These are phyloP conservation scores for Saksenaea vasiformis DNA, from an alignment of 371 early-diverging fungal species.

Conservation along the genomic window DNA sequence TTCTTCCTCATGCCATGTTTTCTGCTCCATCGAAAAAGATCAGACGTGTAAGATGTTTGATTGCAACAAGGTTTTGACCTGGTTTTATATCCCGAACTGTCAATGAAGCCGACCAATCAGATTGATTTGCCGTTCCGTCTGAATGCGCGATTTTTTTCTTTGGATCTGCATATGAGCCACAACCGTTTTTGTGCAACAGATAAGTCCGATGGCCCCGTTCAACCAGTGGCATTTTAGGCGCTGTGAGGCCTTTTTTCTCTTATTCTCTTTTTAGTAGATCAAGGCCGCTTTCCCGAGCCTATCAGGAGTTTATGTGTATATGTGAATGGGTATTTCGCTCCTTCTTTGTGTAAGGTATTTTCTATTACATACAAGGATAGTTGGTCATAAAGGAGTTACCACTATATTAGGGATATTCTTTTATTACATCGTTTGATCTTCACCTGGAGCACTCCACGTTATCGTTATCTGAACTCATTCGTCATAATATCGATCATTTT, in stretches of 20 bases:
- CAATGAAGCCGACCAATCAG: neutral
- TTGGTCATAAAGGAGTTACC: neutral
- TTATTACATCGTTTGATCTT: too few species aligned
- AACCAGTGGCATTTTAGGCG: constrained; percentile 4
- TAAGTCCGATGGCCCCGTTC: neutral
- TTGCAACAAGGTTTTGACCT: neutral
- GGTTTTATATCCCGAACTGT: constrained; percentile 2
- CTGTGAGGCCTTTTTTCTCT: constrained; percentile 2
- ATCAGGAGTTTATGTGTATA: too few species aligned
- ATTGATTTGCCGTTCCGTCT: neutral
- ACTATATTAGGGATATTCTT: too few species aligned
- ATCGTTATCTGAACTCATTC: too few species aligned
- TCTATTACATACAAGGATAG: neutral
- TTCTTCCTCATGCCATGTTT: neutral
- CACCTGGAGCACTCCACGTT: too few species aligned
- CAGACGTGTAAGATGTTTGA: neutral
- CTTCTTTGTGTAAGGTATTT: neutral
- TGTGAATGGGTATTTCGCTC: too few species aligned
- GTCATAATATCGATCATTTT: too few species aligned
- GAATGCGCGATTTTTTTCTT: constrained; percentile 1
- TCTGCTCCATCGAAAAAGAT: constrained; percentile 5
- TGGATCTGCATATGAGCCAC: constrained; percentile 6
- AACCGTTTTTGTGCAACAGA: neutral
- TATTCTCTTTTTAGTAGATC: neutral
- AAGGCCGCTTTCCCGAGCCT: neutral